Evolutionary conservation across 495 filamentous ascomycete species (phyloP).

Genomic region (Pyronema omphalodes): DNA sequence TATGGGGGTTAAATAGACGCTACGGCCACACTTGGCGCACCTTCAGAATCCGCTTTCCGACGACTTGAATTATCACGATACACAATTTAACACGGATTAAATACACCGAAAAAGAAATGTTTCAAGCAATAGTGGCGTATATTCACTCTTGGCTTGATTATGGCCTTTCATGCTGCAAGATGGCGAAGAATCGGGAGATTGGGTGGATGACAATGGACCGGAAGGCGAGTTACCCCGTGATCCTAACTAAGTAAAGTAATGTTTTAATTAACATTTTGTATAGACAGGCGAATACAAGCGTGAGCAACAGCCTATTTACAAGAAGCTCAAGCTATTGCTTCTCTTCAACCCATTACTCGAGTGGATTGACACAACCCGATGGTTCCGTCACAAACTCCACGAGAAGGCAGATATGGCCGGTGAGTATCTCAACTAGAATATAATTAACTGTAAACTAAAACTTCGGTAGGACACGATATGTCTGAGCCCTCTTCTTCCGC

Average conservation of each 20-base stretch:
- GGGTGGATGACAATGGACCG: constrained; percentile 27
- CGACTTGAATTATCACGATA: too few relatives aligned
- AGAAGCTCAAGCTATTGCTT: constrained; percentile 29
- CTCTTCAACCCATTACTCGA: constrained; percentile 29
- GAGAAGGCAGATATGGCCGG: constrained; percentile 2
- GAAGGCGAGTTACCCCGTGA: constrained; percentile 2
- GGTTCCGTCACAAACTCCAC: background rate
- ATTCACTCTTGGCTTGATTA: constrained; percentile 3
- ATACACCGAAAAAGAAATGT: background rate
- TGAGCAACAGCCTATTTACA: constrained; percentile 27
- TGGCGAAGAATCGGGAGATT: constrained; percentile 21
- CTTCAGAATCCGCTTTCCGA: too few relatives aligned
- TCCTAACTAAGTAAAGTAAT: background rate
- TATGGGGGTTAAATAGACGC: too few relatives aligned
- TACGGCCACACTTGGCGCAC: too few relatives aligned
- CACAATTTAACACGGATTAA: too few relatives aligned
- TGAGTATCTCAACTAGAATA: background rate
- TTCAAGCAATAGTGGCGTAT: background rate
- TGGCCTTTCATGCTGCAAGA: background rate
- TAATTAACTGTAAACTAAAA: background rate
- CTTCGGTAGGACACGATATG: background rate
- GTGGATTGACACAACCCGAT: constrained; percentile 17
- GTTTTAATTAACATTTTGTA: background rate
- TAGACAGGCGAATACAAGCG: constrained; percentile 25
- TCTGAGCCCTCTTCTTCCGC: constrained; percentile 8